phyloP scores from a whole-genome alignment of 2,329 filamentous ascomycete genomes.

The Sarocladium strictum region DNA sequence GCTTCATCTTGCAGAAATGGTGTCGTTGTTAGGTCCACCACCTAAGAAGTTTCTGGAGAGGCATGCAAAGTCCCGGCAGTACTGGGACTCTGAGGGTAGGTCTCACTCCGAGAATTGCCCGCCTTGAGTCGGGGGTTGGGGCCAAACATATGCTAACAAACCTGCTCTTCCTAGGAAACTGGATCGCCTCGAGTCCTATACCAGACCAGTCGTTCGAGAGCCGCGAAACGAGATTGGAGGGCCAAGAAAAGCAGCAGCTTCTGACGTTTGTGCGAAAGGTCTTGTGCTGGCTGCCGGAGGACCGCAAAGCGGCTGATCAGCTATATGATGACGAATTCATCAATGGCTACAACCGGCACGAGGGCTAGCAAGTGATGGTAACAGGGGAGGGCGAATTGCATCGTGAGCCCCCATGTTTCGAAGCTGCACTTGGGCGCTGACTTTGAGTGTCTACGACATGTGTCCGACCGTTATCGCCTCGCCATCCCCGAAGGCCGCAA shows the following conservation, averaged over 20 bases:
- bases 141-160: neutral
- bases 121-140: neutral
- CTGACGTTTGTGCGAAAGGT: constrained; percentile 16
- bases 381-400: too few relatives aligned
- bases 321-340: constrained; percentile 13
- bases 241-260: constrained; percentile 16
- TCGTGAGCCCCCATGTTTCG: too few relatives aligned
- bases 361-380: too few relatives aligned
- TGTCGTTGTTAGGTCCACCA: constrained; percentile 30
- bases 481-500: too few relatives aligned
- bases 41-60: constrained; percentile 25
- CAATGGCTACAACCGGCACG: too few relatives aligned
- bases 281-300: constrained; percentile 19
- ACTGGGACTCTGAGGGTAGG: constrained; percentile 19
- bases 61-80: constrained; percentile 18
- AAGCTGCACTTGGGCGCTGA: too few relatives aligned
- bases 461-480: too few relatives aligned
- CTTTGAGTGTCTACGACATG: too few relatives aligned
- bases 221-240: constrained; percentile 17
- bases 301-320: constrained; percentile 16
- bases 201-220: constrained; percentile 19
- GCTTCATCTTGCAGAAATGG: constrained; percentile 27
- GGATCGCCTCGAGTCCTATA: constrained; percentile 19
- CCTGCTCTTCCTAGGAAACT: constrained; percentile 16
- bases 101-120: neutral